Evolutionary conservation across 176 grass and related monocot genomes (phyloP), one percentile per base, ranked within the genome.

Genomic region (Calamus simplicifolius): DNA sequence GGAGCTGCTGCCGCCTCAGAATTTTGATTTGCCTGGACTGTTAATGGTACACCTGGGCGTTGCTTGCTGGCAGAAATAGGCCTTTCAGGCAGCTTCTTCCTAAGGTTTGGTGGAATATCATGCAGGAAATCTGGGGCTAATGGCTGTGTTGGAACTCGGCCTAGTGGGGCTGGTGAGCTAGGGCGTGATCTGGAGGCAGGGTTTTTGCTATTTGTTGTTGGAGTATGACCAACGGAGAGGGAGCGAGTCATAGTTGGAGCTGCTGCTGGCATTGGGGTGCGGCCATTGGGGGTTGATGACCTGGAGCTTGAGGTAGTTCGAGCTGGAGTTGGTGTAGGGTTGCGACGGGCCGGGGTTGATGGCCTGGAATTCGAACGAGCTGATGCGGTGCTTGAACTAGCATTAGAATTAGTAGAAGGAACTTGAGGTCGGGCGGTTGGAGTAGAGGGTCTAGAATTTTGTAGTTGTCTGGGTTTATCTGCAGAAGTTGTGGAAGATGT

Each of bases 311-410:
- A 51, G 35, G 35, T 43, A 10, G 35, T 17, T 25, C 28, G 14
- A 15, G 69, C 18, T 19, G 57, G 4, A 4, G 38, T 18, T 25
- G 50, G 28, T 38, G 59, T 17, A 7, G 70, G 28, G 5, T 4
- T 29, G 16, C 58, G 69, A 4, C 18, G 69, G 28, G 58, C 25
- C 16, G 69, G 69, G 12, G 70, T 73, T 25, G 70, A 63, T 10
- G 50, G 50, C 19, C 70, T 58, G 49, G 70, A 55, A 52, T 52
- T 63, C 3, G 56, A 51, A 0, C 68, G 56, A 51, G 56, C 6
- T 3, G 68, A 25, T 16, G 68, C 21, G 15, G 56, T 8, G 8
- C 6, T 28, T 16, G 48, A 30, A 7, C 56, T 15, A 30, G 68
- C 17, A 29, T 15, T 60, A 2, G 54, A 27, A 26, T 18, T 10